phyloP scores from a whole-genome alignment of 345 rosid species.

The Sisymbrium irio region DNA sequence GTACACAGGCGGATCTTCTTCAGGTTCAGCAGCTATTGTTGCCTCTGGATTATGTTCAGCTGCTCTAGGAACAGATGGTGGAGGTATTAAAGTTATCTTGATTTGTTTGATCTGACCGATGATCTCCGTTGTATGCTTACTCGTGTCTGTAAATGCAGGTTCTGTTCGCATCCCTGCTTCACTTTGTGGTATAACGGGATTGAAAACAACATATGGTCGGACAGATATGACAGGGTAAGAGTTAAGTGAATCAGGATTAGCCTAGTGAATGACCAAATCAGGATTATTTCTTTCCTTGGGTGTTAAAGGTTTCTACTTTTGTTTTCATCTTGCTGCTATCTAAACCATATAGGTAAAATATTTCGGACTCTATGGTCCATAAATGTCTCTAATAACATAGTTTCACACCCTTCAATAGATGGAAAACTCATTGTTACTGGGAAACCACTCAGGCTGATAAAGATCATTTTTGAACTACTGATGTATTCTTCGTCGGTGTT shows the following conservation, averaged over 20 bases:
- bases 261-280: too few relatives aligned
- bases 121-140: slow-evolving; percentile 3
- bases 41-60: slow-evolving; percentile 92
- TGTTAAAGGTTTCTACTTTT: background rate
- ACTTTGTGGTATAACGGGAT: slow-evolving; percentile 83
- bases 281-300: background rate
- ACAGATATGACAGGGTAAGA: slow-evolving; percentile 73
- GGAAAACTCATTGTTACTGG: background rate
- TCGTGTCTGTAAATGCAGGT: slow-evolving; percentile 50
- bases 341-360: background rate
- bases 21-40: slow-evolving; percentile 90
- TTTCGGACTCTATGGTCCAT: background rate
- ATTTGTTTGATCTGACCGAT: slow-evolving; percentile 2
- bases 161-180: slow-evolving; percentile 78
- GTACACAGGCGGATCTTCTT: slow-evolving; percentile 94
- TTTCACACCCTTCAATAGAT: background rate
- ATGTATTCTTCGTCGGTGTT: background rate
- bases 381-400: background rate
- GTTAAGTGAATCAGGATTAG: background rate
- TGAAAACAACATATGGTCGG: slow-evolving; percentile 83
- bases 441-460: background rate
- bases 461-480: background rate
- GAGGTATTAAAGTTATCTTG: slow-evolving; percentile 53
- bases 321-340: background rate
- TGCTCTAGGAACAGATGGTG: slow-evolving; percentile 93